Conservation (phyloP, 768 basidiomycete genomes). For the Suillus discolor region DNA sequence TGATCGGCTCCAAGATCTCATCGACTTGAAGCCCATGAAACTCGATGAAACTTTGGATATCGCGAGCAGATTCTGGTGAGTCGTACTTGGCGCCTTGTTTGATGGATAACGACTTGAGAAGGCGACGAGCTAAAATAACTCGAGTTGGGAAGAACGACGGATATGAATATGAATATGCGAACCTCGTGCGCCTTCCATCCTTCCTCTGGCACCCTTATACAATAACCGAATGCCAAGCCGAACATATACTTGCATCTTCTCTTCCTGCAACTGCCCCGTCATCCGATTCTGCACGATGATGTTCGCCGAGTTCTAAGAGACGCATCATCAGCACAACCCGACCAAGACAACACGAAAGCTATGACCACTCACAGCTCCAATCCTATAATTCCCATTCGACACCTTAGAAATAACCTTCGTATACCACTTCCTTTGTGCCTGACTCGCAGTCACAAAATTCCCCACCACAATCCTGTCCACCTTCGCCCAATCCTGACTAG, state of each 20-base stretch:
- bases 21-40: constrained; percentile 85
- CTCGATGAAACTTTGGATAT: constrained; percentile 86
- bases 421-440: constrained; percentile 98
- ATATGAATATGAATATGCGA: constrained; percentile 23
- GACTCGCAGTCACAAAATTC: constrained; percentile 91
- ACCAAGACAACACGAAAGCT: constrained; percentile 4
- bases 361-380: constrained; percentile 74
- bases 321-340: not conserved
- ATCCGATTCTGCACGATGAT: constrained; percentile 95
- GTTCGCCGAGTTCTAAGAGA: constrained; percentile 86
- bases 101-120: constrained; percentile 87
- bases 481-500: constrained; percentile 88
- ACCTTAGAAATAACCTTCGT: constrained; percentile 88
- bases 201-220: constrained; percentile 87
- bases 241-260: constrained; percentile 97
- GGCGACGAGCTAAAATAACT: constrained; percentile 58
- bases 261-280: constrained; percentile 92
- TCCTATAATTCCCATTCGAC: constrained; percentile 81
- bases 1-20: constrained; percentile 82
- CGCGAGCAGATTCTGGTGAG: constrained; percentile 76
- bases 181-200: constrained; percentile 91
- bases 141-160: constrained; percentile 1
- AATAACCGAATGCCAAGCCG: constrained; percentile 88
- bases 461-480: constrained; percentile 90
- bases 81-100: constrained; percentile 97